phyloP scores from a whole-genome alignment of 768 basidiomycete species.

The Fistulinella prunicolor region DNA sequence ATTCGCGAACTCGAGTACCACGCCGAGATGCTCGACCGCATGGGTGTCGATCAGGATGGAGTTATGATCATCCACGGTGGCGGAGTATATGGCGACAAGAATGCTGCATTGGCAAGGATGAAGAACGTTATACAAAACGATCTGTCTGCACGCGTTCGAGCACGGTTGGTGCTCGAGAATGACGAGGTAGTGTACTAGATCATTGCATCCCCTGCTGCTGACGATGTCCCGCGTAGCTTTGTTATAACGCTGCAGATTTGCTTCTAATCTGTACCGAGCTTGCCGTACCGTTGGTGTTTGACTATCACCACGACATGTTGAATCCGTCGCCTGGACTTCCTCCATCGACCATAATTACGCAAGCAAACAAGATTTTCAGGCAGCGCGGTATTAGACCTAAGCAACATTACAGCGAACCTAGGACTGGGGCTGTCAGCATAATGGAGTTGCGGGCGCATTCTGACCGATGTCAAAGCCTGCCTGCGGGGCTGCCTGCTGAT shows the following conservation, averaged over 20 bases:
- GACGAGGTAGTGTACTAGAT: slow-evolving; percentile 60
- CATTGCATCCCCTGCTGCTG: background rate
- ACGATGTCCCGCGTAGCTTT: slow-evolving; percentile 43
- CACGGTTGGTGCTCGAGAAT: slow-evolving; percentile 86
- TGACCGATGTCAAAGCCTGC: slow-evolving; percentile 72
- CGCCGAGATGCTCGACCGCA: slow-evolving; percentile 79
- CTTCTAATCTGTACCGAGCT: slow-evolving; percentile 86
- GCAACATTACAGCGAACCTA: slow-evolving; percentile 89
- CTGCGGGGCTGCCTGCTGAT: slow-evolving; percentile 60
- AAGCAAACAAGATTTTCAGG: slow-evolving; percentile 71
- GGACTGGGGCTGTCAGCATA: slow-evolving; percentile 75
- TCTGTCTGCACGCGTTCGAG: slow-evolving; percentile 63
- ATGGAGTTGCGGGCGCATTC: slow-evolving; percentile 90
- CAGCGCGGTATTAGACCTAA: slow-evolving; percentile 81
- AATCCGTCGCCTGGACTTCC: slow-evolving; percentile 54
- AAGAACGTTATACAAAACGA: slow-evolving; percentile 59
- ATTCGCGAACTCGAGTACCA: slow-evolving; percentile 85
- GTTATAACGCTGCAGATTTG: slow-evolving; percentile 86
- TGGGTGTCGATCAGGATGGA: slow-evolving; percentile 79
- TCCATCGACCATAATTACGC: slow-evolving; percentile 64
- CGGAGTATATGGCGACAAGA: slow-evolving; percentile 82
- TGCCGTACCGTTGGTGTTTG: slow-evolving; percentile 67
- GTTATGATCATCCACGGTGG: slow-evolving; percentile 90
- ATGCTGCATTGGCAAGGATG: slow-evolving; percentile 64
- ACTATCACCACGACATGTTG: slow-evolving; percentile 84